Percentiles rank a stretch among this genome's conserved stretches.
Evolutionary conservation across 2,329 filamentous ascomycete species (phyloP).

Genomic region (Emmonsia crescens): DNA sequence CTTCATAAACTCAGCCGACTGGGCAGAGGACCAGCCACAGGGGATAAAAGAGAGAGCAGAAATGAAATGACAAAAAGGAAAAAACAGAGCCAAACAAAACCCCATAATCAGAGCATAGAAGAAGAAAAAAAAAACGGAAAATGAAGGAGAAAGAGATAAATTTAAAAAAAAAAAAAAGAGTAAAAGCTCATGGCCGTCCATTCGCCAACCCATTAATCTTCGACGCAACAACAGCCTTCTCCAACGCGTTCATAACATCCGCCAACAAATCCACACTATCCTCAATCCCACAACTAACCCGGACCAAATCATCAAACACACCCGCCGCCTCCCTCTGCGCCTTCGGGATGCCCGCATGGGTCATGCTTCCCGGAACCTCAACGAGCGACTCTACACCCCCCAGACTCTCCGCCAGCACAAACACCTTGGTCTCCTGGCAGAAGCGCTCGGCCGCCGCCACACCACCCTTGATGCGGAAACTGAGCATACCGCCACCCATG

Average conservation of each 20-base stretch:
- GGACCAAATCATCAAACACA: conserved; percentile 87
- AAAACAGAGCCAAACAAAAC: not conserved
- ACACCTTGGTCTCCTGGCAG: conserved; percentile 80
- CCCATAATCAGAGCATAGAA: not conserved
- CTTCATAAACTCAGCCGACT: too few species aligned
- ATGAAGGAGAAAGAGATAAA: not conserved
- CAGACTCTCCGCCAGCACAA: conserved; percentile 84
- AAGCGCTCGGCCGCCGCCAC: conserved; percentile 78
- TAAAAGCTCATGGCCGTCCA: not conserved
- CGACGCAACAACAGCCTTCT: conserved; percentile 54
- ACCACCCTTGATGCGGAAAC: conserved; percentile 85
- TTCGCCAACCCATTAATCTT: conserved; percentile 34
- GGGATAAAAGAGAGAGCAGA: not conserved
- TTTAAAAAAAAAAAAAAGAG: not conserved
- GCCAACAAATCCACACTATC: conserved; percentile 72
- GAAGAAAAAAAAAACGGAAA: not conserved
- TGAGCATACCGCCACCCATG: conserved; percentile 94
- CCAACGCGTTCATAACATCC: conserved; percentile 74
- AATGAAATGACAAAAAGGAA: too few species aligned
- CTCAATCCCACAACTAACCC: conserved; percentile 89
- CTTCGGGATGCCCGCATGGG: conserved; percentile 85
- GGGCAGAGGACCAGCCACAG: not conserved
- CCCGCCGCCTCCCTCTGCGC: conserved; percentile 86
- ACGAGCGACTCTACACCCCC: conserved; percentile 87
- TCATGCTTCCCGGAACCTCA: conserved; percentile 93